These are phyloP conservation scores for Clarireedia homoeocarpa DNA, from an alignment of 2,329 filamentous ascomycete species.

Conservation along the genomic window DNA sequence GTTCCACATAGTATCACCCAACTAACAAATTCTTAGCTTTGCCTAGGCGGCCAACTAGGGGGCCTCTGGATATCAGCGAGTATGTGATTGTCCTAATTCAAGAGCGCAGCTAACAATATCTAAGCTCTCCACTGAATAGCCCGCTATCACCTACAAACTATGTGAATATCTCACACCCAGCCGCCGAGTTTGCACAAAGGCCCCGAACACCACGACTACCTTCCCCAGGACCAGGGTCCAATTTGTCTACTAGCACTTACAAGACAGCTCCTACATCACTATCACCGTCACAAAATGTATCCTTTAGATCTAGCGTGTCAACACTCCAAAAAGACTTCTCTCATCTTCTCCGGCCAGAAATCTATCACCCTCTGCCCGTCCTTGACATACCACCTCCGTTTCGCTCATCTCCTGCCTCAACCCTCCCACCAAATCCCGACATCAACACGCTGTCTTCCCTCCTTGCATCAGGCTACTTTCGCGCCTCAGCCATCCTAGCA, in stretches of 20 bases:
- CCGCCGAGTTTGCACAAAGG: neutral
- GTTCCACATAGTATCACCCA: neutral
- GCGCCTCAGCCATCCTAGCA: constrained; percentile 65
- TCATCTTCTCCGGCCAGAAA: constrained; percentile 69
- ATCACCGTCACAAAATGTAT: constrained; percentile 22
- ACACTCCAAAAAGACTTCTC: constrained; percentile 63
- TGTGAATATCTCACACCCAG: constrained; percentile 10
- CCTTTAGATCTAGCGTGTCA: constrained; percentile 26
- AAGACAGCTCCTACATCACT: constrained; percentile 21
- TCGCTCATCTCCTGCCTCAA: constrained; percentile 46
- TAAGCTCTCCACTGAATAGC: constrained; percentile 13
- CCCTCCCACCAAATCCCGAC: constrained; percentile 49
- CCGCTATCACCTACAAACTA: constrained; percentile 8
- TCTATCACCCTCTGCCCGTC: constrained; percentile 73
- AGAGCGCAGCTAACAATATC: constrained; percentile 1
- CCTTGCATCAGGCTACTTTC: constrained; percentile 67
- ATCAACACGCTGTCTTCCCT: constrained; percentile 59
- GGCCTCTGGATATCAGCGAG: constrained; percentile 71
- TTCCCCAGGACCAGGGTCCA: constrained; percentile 23
- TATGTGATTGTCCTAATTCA: constrained; percentile 36
- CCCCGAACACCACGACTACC: constrained; percentile 18
- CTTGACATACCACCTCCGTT: constrained; percentile 57
- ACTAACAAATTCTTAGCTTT: constrained; percentile 15
- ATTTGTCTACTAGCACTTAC: constrained; percentile 22
- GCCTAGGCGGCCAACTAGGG: constrained; percentile 64